Conservation (phyloP, 345 rosid species). For the Aethionema arabicum region DNA sequence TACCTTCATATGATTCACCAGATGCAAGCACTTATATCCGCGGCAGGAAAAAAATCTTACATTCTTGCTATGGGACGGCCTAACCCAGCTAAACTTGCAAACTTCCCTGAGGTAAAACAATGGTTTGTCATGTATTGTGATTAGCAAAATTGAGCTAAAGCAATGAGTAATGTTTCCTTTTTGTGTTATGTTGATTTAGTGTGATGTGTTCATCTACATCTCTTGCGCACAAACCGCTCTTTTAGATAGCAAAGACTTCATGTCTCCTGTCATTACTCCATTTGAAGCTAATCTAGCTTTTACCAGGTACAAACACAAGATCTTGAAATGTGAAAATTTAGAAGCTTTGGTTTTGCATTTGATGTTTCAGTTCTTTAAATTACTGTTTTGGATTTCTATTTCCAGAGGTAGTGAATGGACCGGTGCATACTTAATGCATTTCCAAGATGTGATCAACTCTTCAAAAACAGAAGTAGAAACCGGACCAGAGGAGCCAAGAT, state of each 20-base stretch:
- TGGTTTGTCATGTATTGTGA: not conserved
- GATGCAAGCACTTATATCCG: slow-evolving; percentile 70
- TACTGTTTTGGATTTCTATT: slow-evolving; percentile 19
- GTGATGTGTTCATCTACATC: slow-evolving; percentile 80
- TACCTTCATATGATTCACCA: slow-evolving; percentile 85
- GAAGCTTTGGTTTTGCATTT: slow-evolving; percentile 5
- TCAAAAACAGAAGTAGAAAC: slow-evolving; percentile 39
- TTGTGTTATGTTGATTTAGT: slow-evolving; percentile 41
- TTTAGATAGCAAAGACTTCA: slow-evolving; percentile 87
- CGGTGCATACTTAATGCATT: slow-evolving; percentile 77
- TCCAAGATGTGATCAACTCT: slow-evolving; percentile 60
- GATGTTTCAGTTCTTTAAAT: slow-evolving; percentile 9
- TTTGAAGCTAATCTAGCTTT: slow-evolving; percentile 91
- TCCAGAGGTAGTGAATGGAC: slow-evolving; percentile 88
- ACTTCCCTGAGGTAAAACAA: slow-evolving; percentile 74
- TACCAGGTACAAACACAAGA: slow-evolving; percentile 50
- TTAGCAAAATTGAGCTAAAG: slow-evolving; percentile 10
- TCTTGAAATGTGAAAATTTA: not conserved
- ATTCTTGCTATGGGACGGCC: slow-evolving; percentile 93
- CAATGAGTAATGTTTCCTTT: slow-evolving; percentile 3
- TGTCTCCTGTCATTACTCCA: slow-evolving; percentile 89
- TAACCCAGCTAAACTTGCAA: slow-evolving; percentile 93
- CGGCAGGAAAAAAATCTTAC: slow-evolving; percentile 81
- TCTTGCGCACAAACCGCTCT: slow-evolving; percentile 94
- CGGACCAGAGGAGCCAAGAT: slow-evolving; percentile 70